Percentiles rank a stretch among this genome's conserved stretches.
Conservation (phyloP, 164 flowering plant genomes). For the Platanus orientalis region DNA sequence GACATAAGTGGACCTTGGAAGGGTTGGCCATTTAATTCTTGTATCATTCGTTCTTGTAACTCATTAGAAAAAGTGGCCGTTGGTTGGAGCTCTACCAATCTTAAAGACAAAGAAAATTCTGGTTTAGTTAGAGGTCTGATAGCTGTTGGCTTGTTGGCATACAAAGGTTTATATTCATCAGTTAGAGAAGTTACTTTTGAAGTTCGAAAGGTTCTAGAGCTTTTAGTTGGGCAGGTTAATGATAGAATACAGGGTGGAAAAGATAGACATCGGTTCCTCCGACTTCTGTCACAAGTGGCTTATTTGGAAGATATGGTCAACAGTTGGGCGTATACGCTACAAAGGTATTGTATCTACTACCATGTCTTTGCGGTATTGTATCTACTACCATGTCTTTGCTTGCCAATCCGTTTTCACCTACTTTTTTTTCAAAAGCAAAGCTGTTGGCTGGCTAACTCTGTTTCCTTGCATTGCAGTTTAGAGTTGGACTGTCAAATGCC, state of each 20-base stretch:
- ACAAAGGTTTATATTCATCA: constrained; percentile 69
- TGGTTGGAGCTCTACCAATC: constrained; percentile 30
- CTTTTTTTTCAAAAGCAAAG: not conserved
- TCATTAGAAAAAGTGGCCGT: constrained; percentile 34
- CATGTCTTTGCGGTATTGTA: constrained; percentile 43
- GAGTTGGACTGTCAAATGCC: constrained; percentile 39
- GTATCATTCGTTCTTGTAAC: constrained; percentile 59
- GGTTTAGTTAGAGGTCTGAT: constrained; percentile 74
- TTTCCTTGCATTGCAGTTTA: constrained; percentile 48
- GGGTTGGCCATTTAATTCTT: constrained; percentile 97
- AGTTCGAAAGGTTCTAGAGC: constrained; percentile 77
- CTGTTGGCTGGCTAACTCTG: constrained; percentile 16
- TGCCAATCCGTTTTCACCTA: constrained; percentile 9
- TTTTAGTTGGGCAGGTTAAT: constrained; percentile 57
- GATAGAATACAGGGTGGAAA: constrained; percentile 63
- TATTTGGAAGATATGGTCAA: constrained; percentile 86
- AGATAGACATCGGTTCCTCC: constrained; percentile 58
- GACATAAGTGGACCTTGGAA: constrained; percentile 79
- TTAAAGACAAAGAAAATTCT: constrained; percentile 43
- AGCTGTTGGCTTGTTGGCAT: constrained; percentile 92
- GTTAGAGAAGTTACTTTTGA: constrained; percentile 65
- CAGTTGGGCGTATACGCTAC: constrained; percentile 68
- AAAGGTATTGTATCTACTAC: constrained; percentile 44
- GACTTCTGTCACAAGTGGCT: constrained; percentile 89
- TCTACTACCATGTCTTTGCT: constrained; percentile 1